Evolutionary conservation across 2,329 filamentous ascomycete species (phyloP).

Genomic region (Microcera coccophila): DNA sequence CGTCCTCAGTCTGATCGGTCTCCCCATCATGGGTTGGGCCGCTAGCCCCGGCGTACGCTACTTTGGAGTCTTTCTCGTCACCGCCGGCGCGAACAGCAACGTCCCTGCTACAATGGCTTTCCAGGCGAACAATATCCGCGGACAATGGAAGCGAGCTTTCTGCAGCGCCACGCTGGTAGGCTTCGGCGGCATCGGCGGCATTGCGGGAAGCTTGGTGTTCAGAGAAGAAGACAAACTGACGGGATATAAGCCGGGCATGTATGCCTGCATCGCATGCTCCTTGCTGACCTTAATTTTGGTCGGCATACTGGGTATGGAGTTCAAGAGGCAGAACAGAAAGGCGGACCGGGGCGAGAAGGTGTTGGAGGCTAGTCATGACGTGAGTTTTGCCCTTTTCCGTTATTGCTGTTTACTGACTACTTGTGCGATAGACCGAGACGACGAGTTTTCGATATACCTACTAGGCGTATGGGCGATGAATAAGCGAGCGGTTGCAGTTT

Average conservation of each 20-base stretch:
- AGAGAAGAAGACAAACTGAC: slow-evolving; percentile 50
- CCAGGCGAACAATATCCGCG: slow-evolving; percentile 83
- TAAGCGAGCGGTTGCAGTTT: too few species aligned
- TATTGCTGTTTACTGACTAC: slow-evolving; percentile 9
- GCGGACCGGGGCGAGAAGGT: slow-evolving; percentile 52
- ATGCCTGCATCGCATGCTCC: slow-evolving; percentile 50
- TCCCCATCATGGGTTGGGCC: slow-evolving; percentile 70
- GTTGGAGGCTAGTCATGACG: slow-evolving; percentile 47
- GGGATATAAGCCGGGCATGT: slow-evolving; percentile 53
- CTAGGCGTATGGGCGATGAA: slow-evolving; percentile 17
- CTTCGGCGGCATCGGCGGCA: slow-evolving; percentile 74
- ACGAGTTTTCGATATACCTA: slow-evolving; percentile 35
- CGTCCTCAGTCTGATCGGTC: slow-evolving; percentile 61
- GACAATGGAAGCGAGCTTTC: slow-evolving; percentile 84
- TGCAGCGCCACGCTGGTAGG: slow-evolving; percentile 72
- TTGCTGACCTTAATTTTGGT: slow-evolving; percentile 47
- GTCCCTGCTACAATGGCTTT: slow-evolving; percentile 71
- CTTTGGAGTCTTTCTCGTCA: slow-evolving; percentile 72
- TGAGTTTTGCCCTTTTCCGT: slow-evolving; percentile 32
- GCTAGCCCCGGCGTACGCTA: slow-evolving; percentile 56
- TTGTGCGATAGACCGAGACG: slow-evolving; percentile 24
- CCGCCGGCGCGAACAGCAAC: slow-evolving; percentile 73
- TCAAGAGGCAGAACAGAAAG: slow-evolving; percentile 43
- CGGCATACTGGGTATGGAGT: slow-evolving; percentile 37
- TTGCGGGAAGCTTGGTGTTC: slow-evolving; percentile 71